Percentiles rank a stretch among this genome's conserved stretches.
Evolutionary conservation across 208 protist genomes (phyloP).

Genomic region (Novymonas esmeraldas): DNA sequence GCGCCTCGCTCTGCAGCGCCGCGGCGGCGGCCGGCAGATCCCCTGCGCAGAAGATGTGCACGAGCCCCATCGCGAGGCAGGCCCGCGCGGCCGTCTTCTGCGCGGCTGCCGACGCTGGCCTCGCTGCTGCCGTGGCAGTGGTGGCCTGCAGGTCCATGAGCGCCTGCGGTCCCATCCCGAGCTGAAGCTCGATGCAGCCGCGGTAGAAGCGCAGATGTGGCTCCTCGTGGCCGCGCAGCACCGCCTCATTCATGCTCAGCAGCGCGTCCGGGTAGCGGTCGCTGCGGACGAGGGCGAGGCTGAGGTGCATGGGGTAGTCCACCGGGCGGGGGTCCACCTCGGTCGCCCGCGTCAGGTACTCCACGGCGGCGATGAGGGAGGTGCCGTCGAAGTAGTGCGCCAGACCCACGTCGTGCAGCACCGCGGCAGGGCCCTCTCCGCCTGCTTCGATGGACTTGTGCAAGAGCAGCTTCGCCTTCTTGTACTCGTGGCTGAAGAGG

Average conservation of each 20-base stretch:
- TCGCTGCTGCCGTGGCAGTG: neutral
- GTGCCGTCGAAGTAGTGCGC: constrained; percentile 67
- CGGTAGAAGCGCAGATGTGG: constrained; percentile 74
- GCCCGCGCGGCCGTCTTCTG: constrained; percentile 1
- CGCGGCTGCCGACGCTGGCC: neutral
- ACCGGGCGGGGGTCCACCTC: constrained; percentile 57
- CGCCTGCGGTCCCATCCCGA: constrained; percentile 46
- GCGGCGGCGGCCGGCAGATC: neutral
- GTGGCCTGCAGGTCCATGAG: constrained; percentile 22
- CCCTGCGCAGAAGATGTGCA: constrained; percentile 28
- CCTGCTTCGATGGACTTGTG: constrained; percentile 65
- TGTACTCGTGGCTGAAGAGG: constrained; percentile 42
- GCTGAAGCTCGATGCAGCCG: constrained; percentile 63
- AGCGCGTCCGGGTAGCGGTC: constrained; percentile 57
- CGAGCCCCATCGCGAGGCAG: constrained; percentile 20
- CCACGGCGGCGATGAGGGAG: constrained; percentile 40
- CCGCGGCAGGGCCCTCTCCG: constrained; percentile 38
- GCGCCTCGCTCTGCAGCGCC: constrained; percentile 5
- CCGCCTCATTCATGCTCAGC: constrained; percentile 69
- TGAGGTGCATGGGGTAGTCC: constrained; percentile 76
- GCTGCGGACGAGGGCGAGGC: constrained; percentile 65
- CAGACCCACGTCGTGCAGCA: constrained; percentile 84
- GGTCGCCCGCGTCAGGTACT: constrained; percentile 68
- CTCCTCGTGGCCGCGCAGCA: constrained; percentile 48
- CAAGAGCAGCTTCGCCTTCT: constrained; percentile 43